These are phyloP conservation scores for Lindgomyces ingoldianus DNA, from an alignment of 495 filamentous ascomycete genomes.

Conservation along the genomic window DNA sequence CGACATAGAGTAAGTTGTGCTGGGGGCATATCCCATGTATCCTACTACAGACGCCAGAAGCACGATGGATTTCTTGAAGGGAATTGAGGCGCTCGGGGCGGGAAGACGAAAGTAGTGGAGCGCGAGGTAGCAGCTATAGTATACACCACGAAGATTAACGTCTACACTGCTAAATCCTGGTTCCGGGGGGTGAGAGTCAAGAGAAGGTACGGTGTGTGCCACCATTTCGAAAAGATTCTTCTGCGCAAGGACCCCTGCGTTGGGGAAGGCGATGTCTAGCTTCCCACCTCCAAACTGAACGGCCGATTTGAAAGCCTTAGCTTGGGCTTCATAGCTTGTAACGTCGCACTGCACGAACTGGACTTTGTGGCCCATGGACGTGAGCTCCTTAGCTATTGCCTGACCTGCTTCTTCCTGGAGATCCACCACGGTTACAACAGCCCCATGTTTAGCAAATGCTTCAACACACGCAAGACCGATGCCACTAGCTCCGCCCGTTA, in stretches of 20 bases:
- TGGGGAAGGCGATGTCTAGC: conserved; percentile 28
- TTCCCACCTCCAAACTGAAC: conserved; percentile 25
- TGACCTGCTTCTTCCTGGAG: conserved; percentile 21
- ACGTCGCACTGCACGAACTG: conserved; percentile 30
- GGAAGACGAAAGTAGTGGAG: conserved; percentile 35
- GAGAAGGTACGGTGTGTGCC: not conserved
- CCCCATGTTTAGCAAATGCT: conserved; percentile 20
- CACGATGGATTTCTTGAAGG: conserved; percentile 33
- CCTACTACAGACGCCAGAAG: conserved; percentile 24
- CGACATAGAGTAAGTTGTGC: conserved; percentile 21
- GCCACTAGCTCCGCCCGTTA: conserved; percentile 34
- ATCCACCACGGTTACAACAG: conserved; percentile 32
- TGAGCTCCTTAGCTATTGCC: conserved; percentile 16
- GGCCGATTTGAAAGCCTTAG: conserved; percentile 30
- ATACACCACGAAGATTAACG: conserved; percentile 33
- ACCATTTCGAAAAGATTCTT: conserved; percentile 26
- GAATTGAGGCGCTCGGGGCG: not conserved
- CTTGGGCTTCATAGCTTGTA: conserved; percentile 31
- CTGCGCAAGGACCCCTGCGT: conserved; percentile 22
- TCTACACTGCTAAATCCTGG: conserved; percentile 20
- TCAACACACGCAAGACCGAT: conserved; percentile 17
- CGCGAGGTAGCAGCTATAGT: conserved; percentile 29
- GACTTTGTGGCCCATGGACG: conserved; percentile 9
- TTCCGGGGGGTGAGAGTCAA: conserved; percentile 15
- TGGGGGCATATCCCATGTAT: conserved; percentile 20